These are phyloP conservation scores for Clitoria ternatea DNA, from an alignment of 306 rosid species.

Conservation along the genomic window DNA sequence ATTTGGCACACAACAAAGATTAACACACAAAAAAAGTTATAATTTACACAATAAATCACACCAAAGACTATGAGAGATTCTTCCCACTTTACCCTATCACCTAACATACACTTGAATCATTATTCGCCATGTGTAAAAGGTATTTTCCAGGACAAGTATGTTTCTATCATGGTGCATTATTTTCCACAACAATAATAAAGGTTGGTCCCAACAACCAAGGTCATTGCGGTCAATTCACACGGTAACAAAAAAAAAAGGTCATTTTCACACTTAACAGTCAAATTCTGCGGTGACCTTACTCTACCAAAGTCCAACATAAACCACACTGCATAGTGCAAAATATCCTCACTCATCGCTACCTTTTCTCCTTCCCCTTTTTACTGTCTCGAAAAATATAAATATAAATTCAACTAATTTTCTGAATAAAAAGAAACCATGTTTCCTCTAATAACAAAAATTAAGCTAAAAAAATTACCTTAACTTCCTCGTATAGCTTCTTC, in stretches of 20 bases:
- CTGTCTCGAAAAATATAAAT: conserved; percentile 24
- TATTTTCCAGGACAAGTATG: background rate
- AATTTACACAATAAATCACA: background rate
- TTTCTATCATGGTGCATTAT: conserved; percentile 4
- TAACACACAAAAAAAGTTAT: background rate
- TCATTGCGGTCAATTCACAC: conserved; percentile 29
- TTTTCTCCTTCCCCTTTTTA: conserved; percentile 17
- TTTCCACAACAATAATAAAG: conserved; percentile 11
- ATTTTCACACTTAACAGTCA: conserved; percentile 38
- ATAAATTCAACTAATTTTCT: background rate
- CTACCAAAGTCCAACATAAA: conserved; percentile 32
- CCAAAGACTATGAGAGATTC: background rate
- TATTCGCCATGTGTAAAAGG: background rate
- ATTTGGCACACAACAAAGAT: conserved; percentile 5
- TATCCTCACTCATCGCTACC: conserved; percentile 17
- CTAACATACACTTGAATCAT: background rate
- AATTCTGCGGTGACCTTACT: conserved; percentile 44
- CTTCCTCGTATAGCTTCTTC: conserved; percentile 91
- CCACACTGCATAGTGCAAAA: background rate
- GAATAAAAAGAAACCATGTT: background rate
- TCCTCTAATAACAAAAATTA: background rate
- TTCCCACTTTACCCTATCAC: background rate
- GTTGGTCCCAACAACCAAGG: conserved; percentile 34
- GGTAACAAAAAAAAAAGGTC: background rate
- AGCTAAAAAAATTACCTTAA: conserved; percentile 55